A percentile compares a stretch with the other conserved stretches of the same genome.
Evolutionary conservation across 2,329 filamentous ascomycete genomes (phyloP).

Genomic region (Chaetomium strumarium): DNA sequence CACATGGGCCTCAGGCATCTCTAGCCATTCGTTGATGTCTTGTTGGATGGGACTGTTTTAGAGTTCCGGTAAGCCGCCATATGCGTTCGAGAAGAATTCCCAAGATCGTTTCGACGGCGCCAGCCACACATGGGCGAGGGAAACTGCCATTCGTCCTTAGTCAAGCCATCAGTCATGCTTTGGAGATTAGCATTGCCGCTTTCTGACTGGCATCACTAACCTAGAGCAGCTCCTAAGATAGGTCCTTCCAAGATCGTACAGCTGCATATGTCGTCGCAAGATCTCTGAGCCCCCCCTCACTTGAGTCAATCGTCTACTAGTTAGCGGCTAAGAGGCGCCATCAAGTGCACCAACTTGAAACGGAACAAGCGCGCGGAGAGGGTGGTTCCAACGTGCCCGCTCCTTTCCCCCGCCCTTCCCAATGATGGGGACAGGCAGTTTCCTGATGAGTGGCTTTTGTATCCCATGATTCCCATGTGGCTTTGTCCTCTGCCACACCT

Average conservation of each 20-base stretch:
- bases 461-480: no score
- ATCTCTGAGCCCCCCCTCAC: slow-evolving; percentile 7
- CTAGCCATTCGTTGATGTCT: slow-evolving; percentile 5
- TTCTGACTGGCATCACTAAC: slow-evolving; percentile 3
- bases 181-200: slow-evolving; percentile 15
- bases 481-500: slow-evolving; percentile 4
- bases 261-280: slow-evolving; percentile 17
- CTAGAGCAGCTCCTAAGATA: neutral
- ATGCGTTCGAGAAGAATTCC: slow-evolving; percentile 13
- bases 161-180: slow-evolving; percentile 16
- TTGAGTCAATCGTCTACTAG: slow-evolving; percentile 9
- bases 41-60: slow-evolving; percentile 7
- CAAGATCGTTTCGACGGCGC: slow-evolving; percentile 3
- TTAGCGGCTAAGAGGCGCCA: slow-evolving; percentile 21
- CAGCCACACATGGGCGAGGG: neutral
- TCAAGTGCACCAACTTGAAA: slow-evolving; percentile 23
- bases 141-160: slow-evolving; percentile 19
- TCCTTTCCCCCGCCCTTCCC: neutral
- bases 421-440: no score
- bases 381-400: neutral
- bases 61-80: slow-evolving; percentile 16
- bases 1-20: neutral
- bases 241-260: slow-evolving; percentile 2
- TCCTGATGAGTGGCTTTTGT: no score
- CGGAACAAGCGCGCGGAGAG: slow-evolving; percentile 25